Conservation (phyloP, 164 flowering plant genomes). For the Macadamia tetraphylla region DNA sequence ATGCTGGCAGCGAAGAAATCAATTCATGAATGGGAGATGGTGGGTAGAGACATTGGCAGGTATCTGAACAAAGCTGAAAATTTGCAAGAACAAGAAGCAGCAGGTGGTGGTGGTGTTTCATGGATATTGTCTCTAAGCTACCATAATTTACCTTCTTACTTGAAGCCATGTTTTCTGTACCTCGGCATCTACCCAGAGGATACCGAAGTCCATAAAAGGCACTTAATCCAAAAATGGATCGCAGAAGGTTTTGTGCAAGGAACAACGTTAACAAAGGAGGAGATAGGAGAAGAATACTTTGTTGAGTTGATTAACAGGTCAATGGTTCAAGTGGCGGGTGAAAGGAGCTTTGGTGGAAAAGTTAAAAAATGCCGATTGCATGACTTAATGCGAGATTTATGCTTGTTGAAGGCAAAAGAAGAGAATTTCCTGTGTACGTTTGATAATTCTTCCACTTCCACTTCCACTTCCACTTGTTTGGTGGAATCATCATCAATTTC, state of each 20-base stretch:
- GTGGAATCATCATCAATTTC: too few species aligned
- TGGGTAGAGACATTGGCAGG: background rate
- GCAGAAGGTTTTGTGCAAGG: constrained; percentile 20
- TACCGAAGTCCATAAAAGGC: constrained; percentile 1
- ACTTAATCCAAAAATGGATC: constrained; percentile 17
- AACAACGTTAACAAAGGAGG: constrained; percentile 5
- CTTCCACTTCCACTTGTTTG: too few species aligned
- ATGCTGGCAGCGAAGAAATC: constrained; percentile 2
- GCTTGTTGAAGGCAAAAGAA: constrained; percentile 6
- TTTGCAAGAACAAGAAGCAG: background rate
- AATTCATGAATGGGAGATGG: constrained; percentile 4
- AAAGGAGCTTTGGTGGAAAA: constrained; percentile 10
- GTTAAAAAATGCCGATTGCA: constrained; percentile 18
- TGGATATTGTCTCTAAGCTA: constrained; percentile 4
- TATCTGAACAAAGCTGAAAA: background rate
- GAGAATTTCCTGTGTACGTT: background rate
- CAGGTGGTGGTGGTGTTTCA: background rate
- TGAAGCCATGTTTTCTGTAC: constrained; percentile 14
- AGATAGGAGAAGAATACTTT: constrained; percentile 17
- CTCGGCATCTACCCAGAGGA: constrained; percentile 13
- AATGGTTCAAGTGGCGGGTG: constrained; percentile 3
- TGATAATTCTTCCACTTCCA: too few species aligned
- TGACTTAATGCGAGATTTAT: constrained; percentile 17
- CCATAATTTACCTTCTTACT: too few species aligned
- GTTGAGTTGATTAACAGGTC: background rate